A percentile compares a stretch with the other conserved stretches of the same genome.
Conservation (phyloP, 192 early-diverging fungal species). For the Glomus cerebriforme region DNA sequence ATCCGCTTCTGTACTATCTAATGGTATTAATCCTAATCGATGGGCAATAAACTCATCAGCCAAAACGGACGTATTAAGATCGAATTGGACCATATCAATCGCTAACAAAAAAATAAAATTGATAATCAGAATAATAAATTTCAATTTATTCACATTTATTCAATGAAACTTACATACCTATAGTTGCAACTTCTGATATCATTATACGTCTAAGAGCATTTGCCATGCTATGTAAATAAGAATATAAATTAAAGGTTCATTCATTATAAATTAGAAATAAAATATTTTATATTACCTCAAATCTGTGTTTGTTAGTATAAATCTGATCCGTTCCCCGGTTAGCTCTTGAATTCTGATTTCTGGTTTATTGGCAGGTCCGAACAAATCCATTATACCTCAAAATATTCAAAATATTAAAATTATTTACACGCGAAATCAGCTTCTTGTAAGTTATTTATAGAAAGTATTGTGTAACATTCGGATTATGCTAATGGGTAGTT, state of each 20-base stretch:
- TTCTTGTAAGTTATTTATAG: too few relatives aligned
- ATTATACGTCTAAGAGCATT: constrained; percentile 93
- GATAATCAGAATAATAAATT: neutral
- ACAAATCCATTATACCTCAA: neutral
- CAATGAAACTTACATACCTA: constrained; percentile 49
- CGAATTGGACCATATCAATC: constrained; percentile 96
- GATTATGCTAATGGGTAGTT: too few relatives aligned
- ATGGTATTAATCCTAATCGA: constrained; percentile 90
- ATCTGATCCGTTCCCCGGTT: constrained; percentile 65
- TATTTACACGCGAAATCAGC: neutral
- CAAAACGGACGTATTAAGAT: constrained; percentile 88
- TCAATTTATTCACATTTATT: neutral
- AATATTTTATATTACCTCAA: constrained; percentile 53
- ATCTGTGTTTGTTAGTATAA: constrained; percentile 86
- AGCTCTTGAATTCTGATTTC: constrained; percentile 62
- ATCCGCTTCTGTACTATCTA: constrained; percentile 77
- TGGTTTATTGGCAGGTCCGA: constrained; percentile 35
- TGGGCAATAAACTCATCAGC: constrained; percentile 97
- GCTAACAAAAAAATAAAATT: constrained; percentile 50
- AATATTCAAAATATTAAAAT: neutral
- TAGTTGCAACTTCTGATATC: constrained; percentile 97
- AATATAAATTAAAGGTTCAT: neutral
- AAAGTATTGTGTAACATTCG: too few relatives aligned
- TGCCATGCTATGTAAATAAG: constrained; percentile 66
- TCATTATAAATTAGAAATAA: constrained; percentile 6